Evolutionary conservation across 768 basidiomycete genomes (phyloP), one percentile per base, ranked within the genome.

Genomic region (Tephrocybe rancida): DNA sequence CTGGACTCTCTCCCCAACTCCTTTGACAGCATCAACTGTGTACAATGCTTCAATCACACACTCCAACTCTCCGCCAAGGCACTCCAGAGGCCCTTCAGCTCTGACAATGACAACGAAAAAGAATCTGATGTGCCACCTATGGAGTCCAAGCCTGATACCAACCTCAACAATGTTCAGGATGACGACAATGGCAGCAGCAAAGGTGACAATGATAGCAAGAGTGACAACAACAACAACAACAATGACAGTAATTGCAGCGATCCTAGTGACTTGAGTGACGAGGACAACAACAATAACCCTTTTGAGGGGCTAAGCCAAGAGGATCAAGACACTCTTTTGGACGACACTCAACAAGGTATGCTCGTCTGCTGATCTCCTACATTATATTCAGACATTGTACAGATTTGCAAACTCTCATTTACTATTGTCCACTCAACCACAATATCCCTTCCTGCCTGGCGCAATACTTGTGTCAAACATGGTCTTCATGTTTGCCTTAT

Each of bases 31-130:
- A 51, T 43, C 0, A 70, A 62, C 29, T 70, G 60, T 3, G 64
- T 63, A 0, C 44, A 63, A 0, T 79, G 77, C 58, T 76, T 79
- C 50, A 49, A 59, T 1, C 77, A 79, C 41, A 61, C 71, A 3
- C 16, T 76, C 18, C 74, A 73, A 37, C 61, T 79, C 0, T 60
- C 72, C 1, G 73, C 70, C 0, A 72, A 73, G 41, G 59, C 55
- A 0, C 14, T 74, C 0, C 29, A 76, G 0, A 3, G 45, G 0
- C 57, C 62, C 46, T 79, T 77, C 57, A 70, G 76, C n/a, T n/a
- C n/a, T 21, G 35, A 60, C 39, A 50, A 39, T 24, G 19, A 50
- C 37, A 27, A 50, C 49, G 26, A 35, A 25, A 6, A n/a, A n/a
- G n/a, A n/a, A n/a, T n/a, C n/a, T n/a, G n/a, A n/a, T n/a, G n/a